phyloP scores from a whole-genome alignment of 148 eudicot species.

The Vaccinium macrocarpon region DNA sequence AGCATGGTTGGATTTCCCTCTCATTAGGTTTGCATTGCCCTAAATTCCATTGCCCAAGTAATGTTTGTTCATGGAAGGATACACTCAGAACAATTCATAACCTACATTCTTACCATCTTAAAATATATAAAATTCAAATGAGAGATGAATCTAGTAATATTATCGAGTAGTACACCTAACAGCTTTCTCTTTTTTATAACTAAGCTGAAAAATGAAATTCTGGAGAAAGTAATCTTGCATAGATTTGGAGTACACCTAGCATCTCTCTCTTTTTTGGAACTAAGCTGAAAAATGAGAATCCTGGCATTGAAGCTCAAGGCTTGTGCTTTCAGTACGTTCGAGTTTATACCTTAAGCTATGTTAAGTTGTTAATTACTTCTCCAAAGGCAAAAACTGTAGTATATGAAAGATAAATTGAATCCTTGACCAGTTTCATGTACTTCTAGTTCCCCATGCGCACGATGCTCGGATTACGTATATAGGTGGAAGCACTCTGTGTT shows the following conservation, averaged over 20 bases:
- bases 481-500: not conserved
- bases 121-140: not conserved
- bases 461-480: not conserved
- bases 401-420: not conserved
- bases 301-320: not conserved
- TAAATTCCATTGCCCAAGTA: not conserved
- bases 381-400: not conserved
- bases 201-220: not conserved
- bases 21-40: not conserved
- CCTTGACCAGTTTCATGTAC: not conserved
- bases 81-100: not conserved
- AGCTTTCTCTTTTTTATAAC: not conserved
- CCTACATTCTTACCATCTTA: not conserved
- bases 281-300: not conserved
- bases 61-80: not conserved
- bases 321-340: not conserved
- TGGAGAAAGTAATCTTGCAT: not conserved
- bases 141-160: not conserved
- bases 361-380: not conserved
- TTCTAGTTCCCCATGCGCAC: not conserved
- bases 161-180: not conserved
- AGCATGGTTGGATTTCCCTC: not conserved
- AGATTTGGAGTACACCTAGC: not conserved
- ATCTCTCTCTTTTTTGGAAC: constrained; percentile 2
- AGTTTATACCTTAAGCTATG: not conserved